Percentiles rank a stretch among this genome's conserved stretches.
phyloP scores from a whole-genome alignment of 345 rosid genomes.

The Corchorus capsularis region DNA sequence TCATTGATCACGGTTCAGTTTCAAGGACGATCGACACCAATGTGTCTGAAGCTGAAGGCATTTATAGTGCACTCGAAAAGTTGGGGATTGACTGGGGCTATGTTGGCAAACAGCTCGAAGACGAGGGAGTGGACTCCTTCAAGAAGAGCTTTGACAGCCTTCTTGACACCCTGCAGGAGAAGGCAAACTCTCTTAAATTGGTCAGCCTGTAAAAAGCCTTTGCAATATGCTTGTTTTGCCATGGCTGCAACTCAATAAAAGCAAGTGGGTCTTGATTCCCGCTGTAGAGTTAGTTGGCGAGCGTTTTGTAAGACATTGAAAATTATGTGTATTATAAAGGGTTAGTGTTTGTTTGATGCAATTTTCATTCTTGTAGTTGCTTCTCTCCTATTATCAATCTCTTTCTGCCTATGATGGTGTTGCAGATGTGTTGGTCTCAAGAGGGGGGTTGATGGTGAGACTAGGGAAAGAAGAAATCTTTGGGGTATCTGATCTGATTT shows the following conservation, averaged over 20 bases:
- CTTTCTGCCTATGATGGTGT: neutral
- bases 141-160: slow-evolving; percentile 94
- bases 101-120: slow-evolving; percentile 82
- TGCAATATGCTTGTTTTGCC: slow-evolving; percentile 1
- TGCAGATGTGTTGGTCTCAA: too few species aligned
- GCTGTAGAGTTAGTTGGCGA: slow-evolving; percentile 26
- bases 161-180: slow-evolving; percentile 89
- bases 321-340: slow-evolving; percentile 30
- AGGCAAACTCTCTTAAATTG: slow-evolving; percentile 86
- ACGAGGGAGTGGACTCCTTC: slow-evolving; percentile 92
- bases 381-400: neutral
- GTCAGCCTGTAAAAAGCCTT: slow-evolving; percentile 56
- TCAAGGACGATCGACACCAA: slow-evolving; percentile 89
- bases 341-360: slow-evolving; percentile 7
- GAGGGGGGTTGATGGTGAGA: too few species aligned
- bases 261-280: slow-evolving; percentile 28
- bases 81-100: slow-evolving; percentile 84
- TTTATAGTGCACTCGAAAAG: slow-evolving; percentile 94
- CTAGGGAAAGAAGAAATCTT: too few species aligned
- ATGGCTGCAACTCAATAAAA: slow-evolving; percentile 33
- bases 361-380: neutral
- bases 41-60: slow-evolving; percentile 91
- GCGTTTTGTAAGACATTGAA: slow-evolving; percentile 15
- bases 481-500: too few species aligned
- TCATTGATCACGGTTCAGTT: slow-evolving; percentile 76